Percentiles rank a stretch among this genome's conserved stretches.
Conservation (phyloP, 1,139 yeast species). For the Geotrichum citri-aurantii region DNA sequence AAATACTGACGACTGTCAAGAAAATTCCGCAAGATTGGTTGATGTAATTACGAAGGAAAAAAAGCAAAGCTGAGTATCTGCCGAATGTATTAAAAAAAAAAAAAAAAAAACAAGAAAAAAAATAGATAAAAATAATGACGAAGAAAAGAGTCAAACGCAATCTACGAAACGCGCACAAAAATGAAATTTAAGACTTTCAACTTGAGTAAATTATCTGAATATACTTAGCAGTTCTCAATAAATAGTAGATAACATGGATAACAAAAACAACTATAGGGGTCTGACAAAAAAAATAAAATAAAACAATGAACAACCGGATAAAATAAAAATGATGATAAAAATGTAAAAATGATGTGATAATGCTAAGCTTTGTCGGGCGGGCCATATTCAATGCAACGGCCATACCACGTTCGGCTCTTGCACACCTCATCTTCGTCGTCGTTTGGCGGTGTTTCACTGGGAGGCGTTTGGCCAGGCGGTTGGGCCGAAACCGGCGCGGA, state of each 20-base stretch:
- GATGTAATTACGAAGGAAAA: neutral
- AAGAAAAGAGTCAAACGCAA: neutral
- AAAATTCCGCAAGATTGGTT: neutral
- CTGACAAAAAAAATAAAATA: neutral
- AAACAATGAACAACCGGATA: neutral
- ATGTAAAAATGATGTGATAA: neutral
- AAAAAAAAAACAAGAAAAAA: neutral
- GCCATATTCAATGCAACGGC: slow-evolving; percentile 29
- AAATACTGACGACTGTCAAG: neutral
- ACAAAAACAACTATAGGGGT: neutral
- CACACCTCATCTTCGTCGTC: slow-evolving; percentile 21
- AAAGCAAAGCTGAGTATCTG: neutral
- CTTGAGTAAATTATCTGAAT: neutral
- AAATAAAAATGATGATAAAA: neutral
- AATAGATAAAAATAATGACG: no score
- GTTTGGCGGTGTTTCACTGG: slow-evolving; percentile 15
- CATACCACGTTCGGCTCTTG: slow-evolving; percentile 29
- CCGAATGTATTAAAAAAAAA: neutral
- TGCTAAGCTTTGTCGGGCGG: slow-evolving; percentile 11
- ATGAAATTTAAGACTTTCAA: neutral
- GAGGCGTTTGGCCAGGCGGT: slow-evolving; percentile 7
- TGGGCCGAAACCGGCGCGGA: slow-evolving; percentile 2
- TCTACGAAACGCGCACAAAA: neutral
- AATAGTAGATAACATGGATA: neutral
- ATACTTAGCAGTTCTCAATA: no score